Percentiles rank a stretch among this genome's conserved stretches.
These are phyloP conservation scores for Garcia nutans DNA, from an alignment of 345 rosid species.

Conservation along the genomic window DNA sequence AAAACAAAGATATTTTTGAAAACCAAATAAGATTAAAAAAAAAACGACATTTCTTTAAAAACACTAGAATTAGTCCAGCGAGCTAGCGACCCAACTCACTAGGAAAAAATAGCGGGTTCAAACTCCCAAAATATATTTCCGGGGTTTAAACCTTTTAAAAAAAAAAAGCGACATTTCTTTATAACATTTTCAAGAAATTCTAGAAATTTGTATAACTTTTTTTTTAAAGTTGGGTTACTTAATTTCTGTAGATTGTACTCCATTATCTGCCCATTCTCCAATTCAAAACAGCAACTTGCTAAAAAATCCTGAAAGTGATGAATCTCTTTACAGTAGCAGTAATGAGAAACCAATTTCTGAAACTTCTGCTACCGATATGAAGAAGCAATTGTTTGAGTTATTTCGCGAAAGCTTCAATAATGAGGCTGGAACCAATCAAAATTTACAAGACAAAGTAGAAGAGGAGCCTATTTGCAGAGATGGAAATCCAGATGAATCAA, in stretches of 20 bases:
- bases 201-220: neutral
- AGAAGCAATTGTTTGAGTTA: constrained; percentile 58
- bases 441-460: constrained; percentile 19
- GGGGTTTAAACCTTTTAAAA: too few relatives aligned
- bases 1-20: too few relatives aligned
- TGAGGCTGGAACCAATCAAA: constrained; percentile 10
- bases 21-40: too few relatives aligned
- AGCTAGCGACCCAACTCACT: too few relatives aligned
- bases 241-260: constrained; percentile 36
- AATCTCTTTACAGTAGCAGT: constrained; percentile 12
- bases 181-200: neutral
- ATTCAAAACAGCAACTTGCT: constrained; percentile 33
- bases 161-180: neutral
- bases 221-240: neutral
- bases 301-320: constrained; percentile 19
- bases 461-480: constrained; percentile 17
- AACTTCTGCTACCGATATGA: constrained; percentile 32
- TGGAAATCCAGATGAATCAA: constrained; percentile 23
- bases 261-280: constrained; percentile 42
- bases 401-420: constrained; percentile 44
- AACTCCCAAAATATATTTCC: too few relatives aligned
- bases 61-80: too few relatives aligned
- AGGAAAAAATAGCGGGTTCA: too few relatives aligned
- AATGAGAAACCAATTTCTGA: constrained; percentile 21
- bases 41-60: neutral